phyloP scores from a whole-genome alignment of 73 alveolate species.

The Paramecium biaurelia region DNA sequence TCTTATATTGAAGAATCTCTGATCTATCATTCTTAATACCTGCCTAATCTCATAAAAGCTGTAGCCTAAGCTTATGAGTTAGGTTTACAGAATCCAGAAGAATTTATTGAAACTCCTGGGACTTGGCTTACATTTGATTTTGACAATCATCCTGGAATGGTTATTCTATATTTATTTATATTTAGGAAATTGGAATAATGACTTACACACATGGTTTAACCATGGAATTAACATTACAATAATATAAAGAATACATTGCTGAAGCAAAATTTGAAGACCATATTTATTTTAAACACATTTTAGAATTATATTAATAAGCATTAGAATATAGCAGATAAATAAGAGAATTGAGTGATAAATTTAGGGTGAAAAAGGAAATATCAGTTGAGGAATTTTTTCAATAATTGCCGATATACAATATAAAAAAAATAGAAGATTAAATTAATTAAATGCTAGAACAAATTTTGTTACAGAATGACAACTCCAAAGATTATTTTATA shows the following conservation, averaged over 20 bases:
- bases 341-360: not conserved
- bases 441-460: not conserved
- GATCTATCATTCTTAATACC: constrained; percentile 20
- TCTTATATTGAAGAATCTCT: constrained; percentile 32
- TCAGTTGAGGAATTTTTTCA: constrained; percentile 22
- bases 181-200: constrained; percentile 49
- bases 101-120: constrained; percentile 27
- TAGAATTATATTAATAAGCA: not conserved
- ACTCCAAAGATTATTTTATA: not conserved
- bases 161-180: not conserved
- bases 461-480: not conserved
- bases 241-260: not conserved
- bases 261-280: constrained; percentile 29
- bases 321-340: not conserved
- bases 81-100: not conserved
- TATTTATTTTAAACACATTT: not conserved
- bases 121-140: constrained; percentile 53
- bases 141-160: constrained; percentile 54
- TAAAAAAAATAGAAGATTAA: constrained; percentile 17
- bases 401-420: not conserved
- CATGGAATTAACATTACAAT: not conserved
- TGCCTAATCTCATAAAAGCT: constrained; percentile 39
- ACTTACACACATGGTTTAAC: constrained; percentile 45
- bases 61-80: constrained; percentile 48
- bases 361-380: not conserved